These are phyloP conservation scores for Colletotrichum phormii DNA, from an alignment of 2,329 filamentous ascomycete species.

Conservation along the genomic window DNA sequence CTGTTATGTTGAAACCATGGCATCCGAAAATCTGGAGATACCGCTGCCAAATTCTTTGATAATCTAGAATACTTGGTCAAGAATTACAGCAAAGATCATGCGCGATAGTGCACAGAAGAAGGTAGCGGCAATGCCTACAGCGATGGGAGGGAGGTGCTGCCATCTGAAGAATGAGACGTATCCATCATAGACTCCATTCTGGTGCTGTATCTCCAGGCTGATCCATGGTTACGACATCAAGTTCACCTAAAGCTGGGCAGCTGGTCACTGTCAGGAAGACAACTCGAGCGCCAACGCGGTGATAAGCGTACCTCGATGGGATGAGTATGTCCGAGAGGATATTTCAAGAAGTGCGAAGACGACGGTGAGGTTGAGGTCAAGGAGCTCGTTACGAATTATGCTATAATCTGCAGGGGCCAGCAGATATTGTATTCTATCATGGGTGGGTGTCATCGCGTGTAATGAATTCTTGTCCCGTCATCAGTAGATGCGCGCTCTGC, in stretches of 20 bases:
- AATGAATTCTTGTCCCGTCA: too few relatives aligned
- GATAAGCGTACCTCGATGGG: not conserved
- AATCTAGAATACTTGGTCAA: slow-evolving; percentile 80
- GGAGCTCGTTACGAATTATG: not conserved
- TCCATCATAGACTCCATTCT: slow-evolving; percentile 44
- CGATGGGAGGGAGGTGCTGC: slow-evolving; percentile 66
- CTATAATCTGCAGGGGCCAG: not conserved
- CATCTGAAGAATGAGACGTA: slow-evolving; percentile 74
- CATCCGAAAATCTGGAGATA: slow-evolving; percentile 56
- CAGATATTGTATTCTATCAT: not conserved
- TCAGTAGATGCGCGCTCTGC: too few relatives aligned
- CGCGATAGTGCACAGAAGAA: slow-evolving; percentile 70
- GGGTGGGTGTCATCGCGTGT: too few relatives aligned
- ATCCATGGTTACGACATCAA: not conserved
- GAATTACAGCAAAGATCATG: slow-evolving; percentile 75
- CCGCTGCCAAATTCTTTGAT: slow-evolving; percentile 75
- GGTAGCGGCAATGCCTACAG: slow-evolving; percentile 66
- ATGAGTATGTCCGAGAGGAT: not conserved
- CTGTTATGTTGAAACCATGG: slow-evolving; percentile 66
- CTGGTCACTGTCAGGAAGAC: too few relatives aligned
- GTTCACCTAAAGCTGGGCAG: too few relatives aligned
- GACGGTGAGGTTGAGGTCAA: not conserved
- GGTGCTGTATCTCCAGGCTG: not conserved
- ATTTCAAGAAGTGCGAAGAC: not conserved
- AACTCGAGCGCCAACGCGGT: not conserved